Evolutionary conservation across 2,329 filamentous ascomycete species (phyloP).

Genomic region (Penicillium sp.): DNA sequence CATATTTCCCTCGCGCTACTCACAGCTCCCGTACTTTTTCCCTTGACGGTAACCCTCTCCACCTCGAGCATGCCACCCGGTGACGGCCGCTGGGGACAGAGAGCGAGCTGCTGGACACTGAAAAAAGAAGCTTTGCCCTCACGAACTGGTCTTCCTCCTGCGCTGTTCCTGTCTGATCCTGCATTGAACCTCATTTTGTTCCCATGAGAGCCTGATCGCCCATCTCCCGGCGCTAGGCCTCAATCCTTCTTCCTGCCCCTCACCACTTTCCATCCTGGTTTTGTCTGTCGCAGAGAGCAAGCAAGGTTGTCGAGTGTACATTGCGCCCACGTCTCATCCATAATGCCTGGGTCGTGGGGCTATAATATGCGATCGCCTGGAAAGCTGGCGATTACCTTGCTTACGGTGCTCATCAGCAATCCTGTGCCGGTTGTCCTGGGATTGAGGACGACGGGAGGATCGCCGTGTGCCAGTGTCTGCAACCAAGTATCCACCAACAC

Average conservation of each 20-base stretch:
- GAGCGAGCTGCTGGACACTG: conserved; percentile 21
- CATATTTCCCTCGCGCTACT: conserved; percentile 12
- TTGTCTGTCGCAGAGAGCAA: conserved; percentile 15
- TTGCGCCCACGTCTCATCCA: conserved; percentile 20
- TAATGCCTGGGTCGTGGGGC: conserved; percentile 32
- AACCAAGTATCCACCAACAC: conserved; percentile 42
- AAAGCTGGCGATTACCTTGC: conserved; percentile 26
- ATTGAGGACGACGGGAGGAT: conserved; percentile 43
- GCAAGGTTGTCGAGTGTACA: conserved; percentile 9
- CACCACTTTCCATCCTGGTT: conserved; percentile 2
- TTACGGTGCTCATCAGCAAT: conserved; percentile 30
- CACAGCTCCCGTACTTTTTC: not conserved
- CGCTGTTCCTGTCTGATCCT: conserved; percentile 3
- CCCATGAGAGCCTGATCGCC: conserved; percentile 29
- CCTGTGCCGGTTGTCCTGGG: conserved; percentile 33
- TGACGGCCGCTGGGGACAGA: not conserved
- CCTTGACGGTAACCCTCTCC: conserved; percentile 8
- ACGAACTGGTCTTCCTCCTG: conserved; percentile 6
- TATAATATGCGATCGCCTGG: conserved; percentile 20
- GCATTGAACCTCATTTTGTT: not conserved
- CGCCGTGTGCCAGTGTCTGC: conserved; percentile 47
- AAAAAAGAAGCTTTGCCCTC: conserved; percentile 36
- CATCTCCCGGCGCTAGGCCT: conserved; percentile 21
- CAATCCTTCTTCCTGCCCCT: not conserved
- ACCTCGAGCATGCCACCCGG: conserved; percentile 25